Conservation (phyloP, 1,284 basidiomycete species). For the Trametes versicolor region DNA sequence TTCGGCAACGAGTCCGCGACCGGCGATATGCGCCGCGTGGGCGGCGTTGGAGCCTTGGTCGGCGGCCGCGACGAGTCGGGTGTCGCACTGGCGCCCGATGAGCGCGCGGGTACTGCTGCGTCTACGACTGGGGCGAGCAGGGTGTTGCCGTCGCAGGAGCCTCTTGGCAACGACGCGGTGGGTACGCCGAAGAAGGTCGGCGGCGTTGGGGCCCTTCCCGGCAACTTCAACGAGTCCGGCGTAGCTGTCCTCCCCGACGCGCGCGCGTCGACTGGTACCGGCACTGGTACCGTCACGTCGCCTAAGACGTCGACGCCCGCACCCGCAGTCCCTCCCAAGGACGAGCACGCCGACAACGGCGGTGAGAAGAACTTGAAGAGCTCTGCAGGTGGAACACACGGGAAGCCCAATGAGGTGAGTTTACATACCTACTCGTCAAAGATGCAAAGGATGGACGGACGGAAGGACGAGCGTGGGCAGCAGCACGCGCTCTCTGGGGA, state of each 20-base stretch:
- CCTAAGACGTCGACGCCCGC: neutral
- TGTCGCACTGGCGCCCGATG: conserved; percentile 46
- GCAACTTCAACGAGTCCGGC: conserved; percentile 39
- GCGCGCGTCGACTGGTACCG: conserved; percentile 15
- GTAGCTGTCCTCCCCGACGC: conserved; percentile 46
- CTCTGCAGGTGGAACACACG: conserved; percentile 17
- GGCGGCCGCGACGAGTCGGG: conserved; percentile 42
- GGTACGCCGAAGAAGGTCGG: conserved; percentile 21
- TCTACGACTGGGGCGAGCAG: neutral
- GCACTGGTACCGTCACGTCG: conserved; percentile 11
- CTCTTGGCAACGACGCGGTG: conserved; percentile 4
- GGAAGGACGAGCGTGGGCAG: neutral
- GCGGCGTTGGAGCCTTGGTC: conserved; percentile 45
- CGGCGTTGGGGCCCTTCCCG: conserved; percentile 45
- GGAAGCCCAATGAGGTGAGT: conserved; percentile 38
- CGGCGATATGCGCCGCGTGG: conserved; percentile 25
- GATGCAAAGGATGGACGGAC: conserved; percentile 11
- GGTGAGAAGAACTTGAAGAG: neutral
- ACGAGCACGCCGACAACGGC: conserved; percentile 3
- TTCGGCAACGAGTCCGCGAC: conserved; percentile 28
- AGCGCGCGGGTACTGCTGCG: conserved; percentile 28
- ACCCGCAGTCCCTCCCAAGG: conserved; percentile 3
- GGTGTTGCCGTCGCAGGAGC: conserved; percentile 13
- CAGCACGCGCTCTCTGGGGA: conserved; percentile 18
- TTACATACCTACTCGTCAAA: neutral